Percentiles rank a stretch among this genome's conserved stretches.
These are phyloP conservation scores for Phytopythium sindhum DNA, from an alignment of 352 stramenopile species.

Conservation along the genomic window DNA sequence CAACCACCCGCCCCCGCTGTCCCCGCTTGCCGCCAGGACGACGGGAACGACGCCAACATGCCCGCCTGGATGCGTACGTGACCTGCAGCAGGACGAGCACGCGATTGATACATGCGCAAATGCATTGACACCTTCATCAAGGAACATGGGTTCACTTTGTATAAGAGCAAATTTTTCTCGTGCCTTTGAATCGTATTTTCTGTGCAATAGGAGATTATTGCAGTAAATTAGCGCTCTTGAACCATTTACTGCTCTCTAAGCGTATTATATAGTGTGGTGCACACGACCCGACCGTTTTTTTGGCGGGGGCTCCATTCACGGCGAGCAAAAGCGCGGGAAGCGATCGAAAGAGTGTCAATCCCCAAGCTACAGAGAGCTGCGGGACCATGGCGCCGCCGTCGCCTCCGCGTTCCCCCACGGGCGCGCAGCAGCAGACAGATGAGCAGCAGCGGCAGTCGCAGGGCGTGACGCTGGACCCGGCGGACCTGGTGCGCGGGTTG, in stretches of 20 bases:
- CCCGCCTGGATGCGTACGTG: conserved; percentile 26
- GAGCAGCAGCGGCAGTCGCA: background rate
- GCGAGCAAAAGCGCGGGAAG: background rate
- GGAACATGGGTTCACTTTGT: background rate
- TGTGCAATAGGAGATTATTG: background rate
- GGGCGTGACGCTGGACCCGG: conserved; percentile 5
- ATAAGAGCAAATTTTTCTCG: background rate
- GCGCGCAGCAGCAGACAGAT: background rate
- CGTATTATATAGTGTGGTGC: background rate
- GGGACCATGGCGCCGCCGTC: conserved; percentile 3
- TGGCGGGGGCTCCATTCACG: background rate
- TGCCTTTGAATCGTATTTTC: background rate
- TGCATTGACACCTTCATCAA: background rate
- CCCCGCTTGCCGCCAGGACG: background rate
- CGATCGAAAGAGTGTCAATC: too few species aligned
- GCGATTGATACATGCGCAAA: too few species aligned
- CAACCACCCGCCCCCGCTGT: background rate
- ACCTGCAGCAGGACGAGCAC: background rate
- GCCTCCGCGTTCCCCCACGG: background rate
- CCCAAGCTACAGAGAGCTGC: too few species aligned
- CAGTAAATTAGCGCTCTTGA: background rate
- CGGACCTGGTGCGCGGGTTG: conserved; percentile 5
- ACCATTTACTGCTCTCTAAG: background rate
- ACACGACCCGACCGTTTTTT: background rate
- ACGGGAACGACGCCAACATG: conserved; percentile 15